Evolutionary conservation across 2,329 filamentous ascomycete genomes (phyloP).

Genomic region (Fusarium armeniacum): DNA sequence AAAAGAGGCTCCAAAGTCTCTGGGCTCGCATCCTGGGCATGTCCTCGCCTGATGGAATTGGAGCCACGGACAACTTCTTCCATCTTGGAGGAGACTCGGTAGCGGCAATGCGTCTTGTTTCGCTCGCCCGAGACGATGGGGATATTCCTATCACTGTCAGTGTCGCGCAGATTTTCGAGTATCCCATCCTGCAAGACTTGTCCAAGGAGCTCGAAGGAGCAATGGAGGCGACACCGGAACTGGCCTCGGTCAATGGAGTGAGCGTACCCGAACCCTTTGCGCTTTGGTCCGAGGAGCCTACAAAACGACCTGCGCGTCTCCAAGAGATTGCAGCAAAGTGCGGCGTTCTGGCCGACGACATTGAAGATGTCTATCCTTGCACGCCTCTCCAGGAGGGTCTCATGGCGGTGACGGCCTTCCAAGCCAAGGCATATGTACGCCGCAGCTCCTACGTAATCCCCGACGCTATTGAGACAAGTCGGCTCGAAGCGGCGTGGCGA

Average conservation of each 20-base stretch:
- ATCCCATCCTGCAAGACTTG: conserved; percentile 19
- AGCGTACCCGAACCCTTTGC: conserved; percentile 16
- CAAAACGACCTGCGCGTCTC: conserved; percentile 12
- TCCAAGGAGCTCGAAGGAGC: conserved; percentile 17
- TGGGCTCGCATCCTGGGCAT: conserved; percentile 18
- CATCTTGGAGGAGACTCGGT: conserved; percentile 19
- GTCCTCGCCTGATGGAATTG: conserved; percentile 16
- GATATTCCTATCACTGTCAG: conserved; percentile 15
- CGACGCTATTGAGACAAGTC: conserved; percentile 10
- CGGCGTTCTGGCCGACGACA: conserved; percentile 8
- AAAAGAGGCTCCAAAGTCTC: conserved; percentile 18
- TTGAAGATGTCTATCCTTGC: conserved; percentile 16
- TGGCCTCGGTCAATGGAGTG: conserved; percentile 11
- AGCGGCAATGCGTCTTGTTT: conserved; percentile 19
- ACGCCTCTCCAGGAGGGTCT: conserved; percentile 18
- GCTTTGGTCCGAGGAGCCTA: conserved; percentile 12
- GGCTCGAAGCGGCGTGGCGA: conserved; percentile 18
- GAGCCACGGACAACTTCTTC: conserved; percentile 19
- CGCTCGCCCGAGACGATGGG: conserved; percentile 19
- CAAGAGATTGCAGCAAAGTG: conserved; percentile 17
- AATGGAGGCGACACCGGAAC: conserved; percentile 12
- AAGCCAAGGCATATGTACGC: conserved; percentile 19
- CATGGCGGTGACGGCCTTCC: conserved; percentile 19
- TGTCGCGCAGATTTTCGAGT: conserved; percentile 17
- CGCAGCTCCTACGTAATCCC: conserved; percentile 17